These are phyloP conservation scores for Boletales sp. DNA, from an alignment of 768 basidiomycete species.

Conservation along the genomic window DNA sequence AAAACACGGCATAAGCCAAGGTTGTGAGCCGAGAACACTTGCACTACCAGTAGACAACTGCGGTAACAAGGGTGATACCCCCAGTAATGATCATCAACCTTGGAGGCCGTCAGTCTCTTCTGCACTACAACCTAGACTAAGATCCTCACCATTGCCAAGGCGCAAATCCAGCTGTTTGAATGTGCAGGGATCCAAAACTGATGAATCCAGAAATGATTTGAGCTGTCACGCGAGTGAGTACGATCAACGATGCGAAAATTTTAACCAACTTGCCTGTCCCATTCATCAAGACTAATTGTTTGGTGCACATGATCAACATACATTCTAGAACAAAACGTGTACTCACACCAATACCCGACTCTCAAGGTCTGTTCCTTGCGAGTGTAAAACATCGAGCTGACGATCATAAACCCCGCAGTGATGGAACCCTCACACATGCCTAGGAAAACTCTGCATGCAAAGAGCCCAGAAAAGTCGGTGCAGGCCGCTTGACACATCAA, in stretches of 20 bases:
- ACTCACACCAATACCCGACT: constrained; percentile 76
- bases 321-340: not conserved
- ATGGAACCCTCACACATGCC: constrained; percentile 72
- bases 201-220: constrained; percentile 70
- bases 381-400: constrained; percentile 77
- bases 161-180: constrained; percentile 50
- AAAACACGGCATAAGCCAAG: not conserved
- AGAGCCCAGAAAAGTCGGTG: constrained; percentile 62
- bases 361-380: constrained; percentile 64
- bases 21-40: not conserved
- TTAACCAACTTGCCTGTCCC: constrained; percentile 48
- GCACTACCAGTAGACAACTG: constrained; percentile 52
- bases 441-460: constrained; percentile 59
- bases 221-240: constrained; percentile 36
- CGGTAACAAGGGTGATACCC: constrained; percentile 48
- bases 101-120: not conserved
- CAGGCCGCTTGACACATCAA: constrained; percentile 65
- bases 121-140: not conserved
- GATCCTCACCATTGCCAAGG: constrained; percentile 67
- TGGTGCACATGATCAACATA: not conserved
- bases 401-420: constrained; percentile 75
- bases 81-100: constrained; percentile 76
- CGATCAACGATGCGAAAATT: not conserved
- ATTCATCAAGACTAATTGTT: constrained; percentile 61
- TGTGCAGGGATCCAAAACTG: constrained; percentile 64